Base-by-base conservation (phyloP, 768 basidiomycete genomes). In the Tricholoma flavovirens region DNA sequence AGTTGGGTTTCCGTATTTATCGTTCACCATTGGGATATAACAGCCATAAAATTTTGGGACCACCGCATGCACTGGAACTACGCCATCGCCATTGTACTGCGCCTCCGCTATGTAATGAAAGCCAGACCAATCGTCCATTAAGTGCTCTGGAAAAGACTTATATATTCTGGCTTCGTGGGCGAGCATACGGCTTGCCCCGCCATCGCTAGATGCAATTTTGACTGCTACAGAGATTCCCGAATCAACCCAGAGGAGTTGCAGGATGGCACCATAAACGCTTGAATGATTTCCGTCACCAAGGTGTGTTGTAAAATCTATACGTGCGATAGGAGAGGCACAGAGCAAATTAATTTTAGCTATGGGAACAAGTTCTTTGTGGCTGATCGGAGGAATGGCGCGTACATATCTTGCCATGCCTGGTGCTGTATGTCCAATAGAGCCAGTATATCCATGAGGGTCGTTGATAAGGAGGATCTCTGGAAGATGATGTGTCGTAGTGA, bases 1-100 rank as follows among this genome's bases (percentile, higher is more conserved):
- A 43, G 19, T 43, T 10, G 9, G 12, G 19, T 9, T 43, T 22
- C 21, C 21, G 10, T 43, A 19, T 9, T 11, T 43, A 43, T 43
- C 21, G 19, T 53, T 42, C 26, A 8, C 29, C 24, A 67, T 60
- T 0, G 72, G 73, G 0, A 49, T 53, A 52, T 80, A 82, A 59
- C 75, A 80, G 5, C 81, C 78, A 45, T 74, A 81, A 64, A 76
- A 80, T 61, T 80, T 79, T 0, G 81, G 81, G 1, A 76, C 75
- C 43, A 79, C 53, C 1, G 79, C 74, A 11, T 65, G 56, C 5
- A 73, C 69, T 11, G 73, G 75, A 0, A 77, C 73, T 4, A 73
- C 64, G 11, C 49, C 49, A 21, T 51, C 49, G 33, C 49, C 49
- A 51, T 65, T 48, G 45, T 56, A 55, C 24, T 56, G 38, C 5